Evolutionary conservation across 1,284 basidiomycete genomes (phyloP), one percentile per base, ranked within the genome.

Genomic region (Microbotryum scabiosae): DNA sequence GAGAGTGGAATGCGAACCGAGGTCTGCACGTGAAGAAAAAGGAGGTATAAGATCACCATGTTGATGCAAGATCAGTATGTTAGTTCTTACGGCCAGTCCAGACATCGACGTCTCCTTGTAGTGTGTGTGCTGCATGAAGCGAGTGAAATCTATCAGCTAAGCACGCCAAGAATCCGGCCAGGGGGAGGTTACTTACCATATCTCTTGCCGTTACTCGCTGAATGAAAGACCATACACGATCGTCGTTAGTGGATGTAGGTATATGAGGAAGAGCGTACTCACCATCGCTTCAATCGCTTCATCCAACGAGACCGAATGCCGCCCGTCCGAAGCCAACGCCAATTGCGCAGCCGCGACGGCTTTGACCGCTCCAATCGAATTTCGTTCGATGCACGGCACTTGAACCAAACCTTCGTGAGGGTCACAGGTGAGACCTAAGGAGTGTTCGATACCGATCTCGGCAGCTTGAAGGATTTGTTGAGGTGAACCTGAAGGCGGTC

Each of bases 221-320:
- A 30, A 30, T 30, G 30, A 30, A 30, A 10, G 7, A 30, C 1
- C 2, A 30, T 30, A 30, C 30, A 10, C 30, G 30, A 30, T 41
- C 36, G 5, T 41, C 1, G 10, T 41, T 41, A 41, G 16, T 41
- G 30, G 4, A 18, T 41, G 0, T 4, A 16, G 14, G 0, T 5
- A 1, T 3, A 41, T 18, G 14, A 41, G 12, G 36, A 41, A 41
- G 36, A 6, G 4, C 5, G 8, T 9, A 41, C 36, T 41, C 16
- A 41, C 36, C 88, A 96, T 96, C 2, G 93, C 94, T 73, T 91
- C 88, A 60, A 97, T 97, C 0, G 93, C 93, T 74, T 97, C 91
- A 73, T 97, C 93, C 26, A 97, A 79, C 0, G 86, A 88, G 51
- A 94, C 89, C 32, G 85, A 84, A 71, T 92, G 90, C 8, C 88